Percentiles rank a stretch among this genome's conserved stretches.
Conservation (phyloP, 1,284 basidiomycete species). For the Apiotrichum mycotoxinovorans region DNA sequence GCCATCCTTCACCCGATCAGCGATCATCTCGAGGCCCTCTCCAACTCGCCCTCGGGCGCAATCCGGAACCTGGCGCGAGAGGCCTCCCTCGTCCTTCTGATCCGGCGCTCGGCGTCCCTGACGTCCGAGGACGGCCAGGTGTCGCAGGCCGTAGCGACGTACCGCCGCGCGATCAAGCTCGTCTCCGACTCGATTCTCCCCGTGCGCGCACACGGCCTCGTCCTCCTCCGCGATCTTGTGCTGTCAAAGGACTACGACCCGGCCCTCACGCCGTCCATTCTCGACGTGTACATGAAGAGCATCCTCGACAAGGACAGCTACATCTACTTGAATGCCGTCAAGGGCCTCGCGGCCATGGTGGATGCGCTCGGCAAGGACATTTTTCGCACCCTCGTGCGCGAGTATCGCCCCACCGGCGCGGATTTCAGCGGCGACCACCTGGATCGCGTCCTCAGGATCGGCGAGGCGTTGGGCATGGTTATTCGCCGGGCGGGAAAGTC, state of each 20-base stretch:
- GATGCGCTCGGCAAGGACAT: conserved; percentile 70
- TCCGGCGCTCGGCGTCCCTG: conserved; percentile 26
- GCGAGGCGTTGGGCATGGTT: conserved; percentile 79
- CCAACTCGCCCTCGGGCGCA: conserved; percentile 51
- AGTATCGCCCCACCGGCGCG: conserved; percentile 57
- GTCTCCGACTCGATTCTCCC: conserved; percentile 89
- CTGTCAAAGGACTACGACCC: conserved; percentile 41
- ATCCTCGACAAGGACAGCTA: conserved; percentile 92
- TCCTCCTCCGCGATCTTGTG: conserved; percentile 74
- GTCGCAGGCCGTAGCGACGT: conserved; percentile 58
- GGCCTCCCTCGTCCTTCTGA: conserved; percentile 48
- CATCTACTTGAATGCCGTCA: conserved; percentile 87
- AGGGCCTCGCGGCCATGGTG: conserved; percentile 79
- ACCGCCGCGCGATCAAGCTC: conserved; percentile 81
- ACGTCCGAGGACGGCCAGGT: conserved; percentile 34
- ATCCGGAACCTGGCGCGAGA: conserved; percentile 65
- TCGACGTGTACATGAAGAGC: conserved; percentile 80
- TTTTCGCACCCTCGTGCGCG: conserved; percentile 61
- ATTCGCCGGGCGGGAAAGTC: conserved; percentile 70
- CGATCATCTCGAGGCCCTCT: conserved; percentile 60
- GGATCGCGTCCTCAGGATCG: conserved; percentile 74
- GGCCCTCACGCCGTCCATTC: conserved; percentile 73
- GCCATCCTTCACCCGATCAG: conserved; percentile 70
- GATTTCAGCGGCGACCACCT: conserved; percentile 62
- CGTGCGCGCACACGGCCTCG: conserved; percentile 88